A percentile compares a stretch with the other conserved stretches of the same genome.
phyloP scores from a whole-genome alignment of 2,329 filamentous ascomycete genomes.

The Alternaria viburni region DNA sequence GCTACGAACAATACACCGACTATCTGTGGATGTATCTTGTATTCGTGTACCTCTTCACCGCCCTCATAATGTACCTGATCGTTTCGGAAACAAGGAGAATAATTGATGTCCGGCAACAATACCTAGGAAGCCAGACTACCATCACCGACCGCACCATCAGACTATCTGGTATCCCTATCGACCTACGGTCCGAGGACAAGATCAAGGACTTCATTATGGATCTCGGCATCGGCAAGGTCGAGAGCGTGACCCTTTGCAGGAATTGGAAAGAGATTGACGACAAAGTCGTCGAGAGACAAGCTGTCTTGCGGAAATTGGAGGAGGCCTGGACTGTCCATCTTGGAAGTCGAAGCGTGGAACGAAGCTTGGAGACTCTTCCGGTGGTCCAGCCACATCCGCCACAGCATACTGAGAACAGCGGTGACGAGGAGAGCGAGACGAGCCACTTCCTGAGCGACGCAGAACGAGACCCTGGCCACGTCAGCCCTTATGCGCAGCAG shows the following conservation, averaged over 20 bases:
- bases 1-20: slow-evolving; percentile 53
- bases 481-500: slow-evolving; percentile 53
- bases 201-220: slow-evolving; percentile 89
- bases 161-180: slow-evolving; percentile 82
- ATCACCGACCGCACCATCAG: slow-evolving; percentile 94
- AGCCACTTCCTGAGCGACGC: slow-evolving; percentile 64
- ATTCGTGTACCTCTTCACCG: slow-evolving; percentile 94
- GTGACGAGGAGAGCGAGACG: slow-evolving; percentile 60
- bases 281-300: slow-evolving; percentile 71
- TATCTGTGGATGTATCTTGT: slow-evolving; percentile 92
- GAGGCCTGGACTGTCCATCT: slow-evolving; percentile 80
- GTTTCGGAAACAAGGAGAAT: slow-evolving; percentile 83
- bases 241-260: slow-evolving; percentile 83
- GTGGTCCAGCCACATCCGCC: slow-evolving; percentile 56
- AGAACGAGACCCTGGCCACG: slow-evolving; percentile 46
- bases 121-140: slow-evolving; percentile 92
- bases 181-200: slow-evolving; percentile 79
- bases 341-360: slow-evolving; percentile 61
- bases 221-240: slow-evolving; percentile 86
- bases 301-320: slow-evolving; percentile 75
- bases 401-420: slow-evolving; percentile 34
- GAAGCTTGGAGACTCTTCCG: slow-evolving; percentile 57
- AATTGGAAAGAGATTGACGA: slow-evolving; percentile 85
- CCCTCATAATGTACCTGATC: slow-evolving; percentile 80
- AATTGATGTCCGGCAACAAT: slow-evolving; percentile 85